Evolutionary conservation across 495 filamentous ascomycete genomes (phyloP).

Genomic region (Aspergillus wentii): DNA sequence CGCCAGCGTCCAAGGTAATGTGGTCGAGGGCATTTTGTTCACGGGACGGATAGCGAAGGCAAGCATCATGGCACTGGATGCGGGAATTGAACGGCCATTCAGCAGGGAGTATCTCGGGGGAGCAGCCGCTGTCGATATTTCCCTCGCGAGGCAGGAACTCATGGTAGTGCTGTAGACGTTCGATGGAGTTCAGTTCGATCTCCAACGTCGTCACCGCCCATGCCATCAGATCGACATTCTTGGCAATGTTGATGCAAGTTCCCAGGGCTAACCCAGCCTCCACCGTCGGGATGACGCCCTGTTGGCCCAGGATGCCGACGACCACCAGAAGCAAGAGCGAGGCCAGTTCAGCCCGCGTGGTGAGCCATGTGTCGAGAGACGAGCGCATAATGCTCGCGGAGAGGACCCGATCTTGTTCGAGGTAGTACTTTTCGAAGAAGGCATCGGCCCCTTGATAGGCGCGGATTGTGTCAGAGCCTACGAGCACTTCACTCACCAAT

Average conservation of each 20-base stretch:
- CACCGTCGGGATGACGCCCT: background rate
- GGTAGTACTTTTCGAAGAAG: background rate
- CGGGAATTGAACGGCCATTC: background rate
- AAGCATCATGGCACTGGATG: background rate
- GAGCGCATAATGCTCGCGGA: background rate
- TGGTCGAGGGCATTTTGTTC: background rate
- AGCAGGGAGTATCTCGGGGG: background rate
- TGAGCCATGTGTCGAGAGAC: background rate
- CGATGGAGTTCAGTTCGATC: background rate
- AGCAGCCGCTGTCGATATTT: background rate
- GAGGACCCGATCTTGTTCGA: background rate
- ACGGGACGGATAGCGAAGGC: background rate
- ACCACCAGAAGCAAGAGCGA: background rate
- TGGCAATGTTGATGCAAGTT: background rate
- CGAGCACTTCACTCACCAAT: background rate
- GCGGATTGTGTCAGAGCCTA: background rate
- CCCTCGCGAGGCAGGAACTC: background rate
- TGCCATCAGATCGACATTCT: background rate
- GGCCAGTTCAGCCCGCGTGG: background rate
- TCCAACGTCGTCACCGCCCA: background rate
- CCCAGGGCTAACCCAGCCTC: background rate
- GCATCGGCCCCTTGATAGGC: background rate
- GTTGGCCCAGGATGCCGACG: background rate
- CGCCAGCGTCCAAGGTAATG: background rate
- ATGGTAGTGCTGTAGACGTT: background rate